Evolutionary conservation across 2,329 filamentous ascomycete genomes (phyloP).

Genomic region (Trichoderma breve): DNA sequence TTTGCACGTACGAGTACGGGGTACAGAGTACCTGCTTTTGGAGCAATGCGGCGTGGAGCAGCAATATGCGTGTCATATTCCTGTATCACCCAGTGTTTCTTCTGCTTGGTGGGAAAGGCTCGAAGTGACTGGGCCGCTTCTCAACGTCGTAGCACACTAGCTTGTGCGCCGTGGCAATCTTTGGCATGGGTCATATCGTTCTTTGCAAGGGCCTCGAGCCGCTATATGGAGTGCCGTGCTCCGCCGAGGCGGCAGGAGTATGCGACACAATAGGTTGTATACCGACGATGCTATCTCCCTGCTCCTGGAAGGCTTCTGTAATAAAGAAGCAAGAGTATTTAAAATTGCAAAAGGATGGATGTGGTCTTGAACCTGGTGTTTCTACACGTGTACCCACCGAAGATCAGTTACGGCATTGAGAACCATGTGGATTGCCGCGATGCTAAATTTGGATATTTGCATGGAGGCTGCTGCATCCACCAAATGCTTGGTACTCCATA

Average conservation of each 20-base stretch:
- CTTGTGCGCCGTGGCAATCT: neutral
- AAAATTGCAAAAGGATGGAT: slow-evolving; percentile 1
- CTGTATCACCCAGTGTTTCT: neutral
- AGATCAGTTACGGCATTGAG: slow-evolving; percentile 7
- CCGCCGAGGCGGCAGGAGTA: neutral
- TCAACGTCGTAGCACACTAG: neutral
- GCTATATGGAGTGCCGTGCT: neutral
- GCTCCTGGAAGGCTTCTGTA: neutral
- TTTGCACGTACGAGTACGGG: neutral
- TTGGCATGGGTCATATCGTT: neutral
- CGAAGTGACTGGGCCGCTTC: neutral
- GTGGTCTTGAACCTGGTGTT: neutral
- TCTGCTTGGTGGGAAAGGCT: neutral
- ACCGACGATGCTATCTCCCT: neutral
- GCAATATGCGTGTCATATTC: neutral
- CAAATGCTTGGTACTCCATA: neutral
- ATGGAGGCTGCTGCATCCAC: neutral
- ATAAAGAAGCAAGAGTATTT: neutral
- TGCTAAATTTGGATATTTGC: slow-evolving; percentile 6
- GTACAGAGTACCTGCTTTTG: neutral
- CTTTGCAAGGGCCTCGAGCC: neutral
- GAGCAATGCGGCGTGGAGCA: neutral
- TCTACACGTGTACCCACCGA: slow-evolving; percentile 9
- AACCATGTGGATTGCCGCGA: slow-evolving; percentile 9
- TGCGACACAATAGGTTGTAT: neutral